Evolutionary conservation across 2,329 filamentous ascomycete genomes (phyloP), one percentile per base, ranked within the genome.

Genomic region (Colletotrichum lindemuthianum): DNA sequence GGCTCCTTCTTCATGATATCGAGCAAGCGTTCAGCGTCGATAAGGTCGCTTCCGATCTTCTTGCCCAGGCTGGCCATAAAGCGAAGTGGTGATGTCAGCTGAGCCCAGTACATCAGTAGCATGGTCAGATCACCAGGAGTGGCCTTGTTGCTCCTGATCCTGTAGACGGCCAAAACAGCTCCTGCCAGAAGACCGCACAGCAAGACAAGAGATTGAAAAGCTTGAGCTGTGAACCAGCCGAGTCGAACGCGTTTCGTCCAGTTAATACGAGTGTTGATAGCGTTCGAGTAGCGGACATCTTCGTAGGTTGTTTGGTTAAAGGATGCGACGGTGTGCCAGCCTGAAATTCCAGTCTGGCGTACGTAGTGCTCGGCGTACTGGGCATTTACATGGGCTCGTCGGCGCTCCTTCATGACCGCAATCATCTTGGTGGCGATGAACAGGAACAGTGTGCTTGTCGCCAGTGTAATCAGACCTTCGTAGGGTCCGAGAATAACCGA

Each of bases 21-120:
- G 13, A 88, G 74, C 32, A 88, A 78, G 32, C 84, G 80, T 71
- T 88, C 84, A 6, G 86, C 85, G 60, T 87, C 81, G 48, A 88
- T 84, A 40, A 88, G 78, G 60, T 86, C 82, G 66, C 82, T 80
- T 60, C 84, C 85, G 66, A 88, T 81, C 52, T 76, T 83, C 70
- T 84, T 86, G 7, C 86, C 85, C 34, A 88, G 75, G 15, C 78
- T 77, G 7, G 85, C 83, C 71, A 93, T 92, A 75, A 91, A 92
- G 68, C 88, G 88, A 57, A 93, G 81, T 2, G 90, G 90, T 2
- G 86, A 84, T 48, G 90, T 90, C 41, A 93, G 81, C 71, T 92
- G 90, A 15, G 85, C 84, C 89, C 92, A 92, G 74, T 92, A 93
- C 57, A 89, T 90, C 65, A 92, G 77, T 13, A 93, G 80, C 76